These are phyloP conservation scores for Eimeria maxima DNA, from an alignment of 169 alveolate species.

Conservation along the genomic window DNA sequence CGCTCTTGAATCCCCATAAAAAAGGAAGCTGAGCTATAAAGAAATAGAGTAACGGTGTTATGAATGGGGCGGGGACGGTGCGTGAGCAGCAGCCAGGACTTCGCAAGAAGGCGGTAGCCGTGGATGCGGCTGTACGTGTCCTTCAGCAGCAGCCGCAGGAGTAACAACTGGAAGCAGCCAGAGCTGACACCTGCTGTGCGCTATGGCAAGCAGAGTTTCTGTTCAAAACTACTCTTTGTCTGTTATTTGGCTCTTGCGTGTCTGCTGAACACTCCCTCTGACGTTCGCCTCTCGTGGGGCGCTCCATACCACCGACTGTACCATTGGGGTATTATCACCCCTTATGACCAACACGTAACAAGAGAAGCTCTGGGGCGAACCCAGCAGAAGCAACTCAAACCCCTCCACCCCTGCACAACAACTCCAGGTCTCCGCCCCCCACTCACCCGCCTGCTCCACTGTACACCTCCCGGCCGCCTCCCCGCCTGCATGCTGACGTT, in stretches of 20 bases:
- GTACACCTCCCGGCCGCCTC: not conserved
- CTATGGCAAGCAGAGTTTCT: slow-evolving; percentile 67
- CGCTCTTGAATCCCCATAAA: not conserved
- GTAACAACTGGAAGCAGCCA: slow-evolving; percentile 70
- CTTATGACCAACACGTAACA: slow-evolving; percentile 8
- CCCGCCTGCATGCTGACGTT: slow-evolving; percentile 32
- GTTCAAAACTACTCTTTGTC: slow-evolving; percentile 54
- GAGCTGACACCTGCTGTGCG: slow-evolving; percentile 68
- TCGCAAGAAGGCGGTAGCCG: slow-evolving; percentile 75
- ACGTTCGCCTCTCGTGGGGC: slow-evolving; percentile 77
- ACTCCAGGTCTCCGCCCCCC: slow-evolving; percentile 5
- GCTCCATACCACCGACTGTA: slow-evolving; percentile 71
- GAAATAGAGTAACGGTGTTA: slow-evolving; percentile 4
- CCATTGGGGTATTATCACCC: slow-evolving; percentile 38
- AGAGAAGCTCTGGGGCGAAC: not conserved
- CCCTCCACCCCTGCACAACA: not conserved
- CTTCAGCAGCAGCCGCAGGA: slow-evolving; percentile 73
- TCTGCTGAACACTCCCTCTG: slow-evolving; percentile 66
- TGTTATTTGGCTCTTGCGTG: slow-evolving; percentile 68
- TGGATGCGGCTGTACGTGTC: slow-evolving; percentile 75
- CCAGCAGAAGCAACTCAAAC: slow-evolving; percentile 48
- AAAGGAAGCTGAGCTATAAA: not conserved
- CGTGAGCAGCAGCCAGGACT: slow-evolving; percentile 60
- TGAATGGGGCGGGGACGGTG: slow-evolving; percentile 32
- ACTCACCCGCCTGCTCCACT: slow-evolving; percentile 35